Evolutionary conservation across 331 rosid species (phyloP).

Genomic region (Malus hybrid): DNA sequence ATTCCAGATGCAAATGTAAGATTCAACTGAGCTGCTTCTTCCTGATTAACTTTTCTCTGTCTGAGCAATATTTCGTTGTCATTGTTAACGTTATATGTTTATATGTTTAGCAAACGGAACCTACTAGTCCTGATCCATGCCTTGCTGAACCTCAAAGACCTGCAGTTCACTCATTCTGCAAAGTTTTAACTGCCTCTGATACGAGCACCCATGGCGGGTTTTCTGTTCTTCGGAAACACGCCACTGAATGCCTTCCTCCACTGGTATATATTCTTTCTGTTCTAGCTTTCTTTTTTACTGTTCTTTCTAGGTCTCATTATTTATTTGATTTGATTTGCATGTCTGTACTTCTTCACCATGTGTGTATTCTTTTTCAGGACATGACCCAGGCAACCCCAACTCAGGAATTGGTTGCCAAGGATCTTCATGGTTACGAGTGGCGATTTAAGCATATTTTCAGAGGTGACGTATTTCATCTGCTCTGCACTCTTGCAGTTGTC

Average conservation of each 20-base stretch:
- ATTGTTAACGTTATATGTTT: neutral
- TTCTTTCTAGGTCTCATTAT: neutral
- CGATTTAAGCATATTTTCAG: constrained; percentile 85
- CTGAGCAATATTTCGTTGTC: neutral
- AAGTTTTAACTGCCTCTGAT: constrained; percentile 87
- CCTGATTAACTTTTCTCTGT: constrained; percentile 14
- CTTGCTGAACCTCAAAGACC: constrained; percentile 42
- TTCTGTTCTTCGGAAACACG: constrained; percentile 81
- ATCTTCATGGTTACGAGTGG: constrained; percentile 88
- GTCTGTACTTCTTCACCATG: neutral
- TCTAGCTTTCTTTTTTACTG: neutral
- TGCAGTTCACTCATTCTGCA: constrained; percentile 61
- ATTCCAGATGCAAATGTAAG: constrained; percentile 68
- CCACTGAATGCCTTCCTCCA: constrained; percentile 81
- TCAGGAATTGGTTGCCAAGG: constrained; percentile 78
- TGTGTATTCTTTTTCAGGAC: constrained; percentile 34
- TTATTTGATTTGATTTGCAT: neutral
- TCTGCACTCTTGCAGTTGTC: constrained; percentile 8
- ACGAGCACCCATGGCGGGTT: constrained; percentile 95
- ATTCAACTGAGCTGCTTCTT: neutral
- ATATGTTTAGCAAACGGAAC: constrained; percentile 44
- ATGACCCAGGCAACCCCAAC: constrained; percentile 77
- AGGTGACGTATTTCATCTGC: constrained; percentile 31
- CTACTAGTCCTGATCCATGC: constrained; percentile 43
- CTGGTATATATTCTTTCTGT: constrained; percentile 39